These are phyloP conservation scores for Melampsora allii-populina DNA, from an alignment of 1,284 basidiomycete species.

Conservation along the genomic window DNA sequence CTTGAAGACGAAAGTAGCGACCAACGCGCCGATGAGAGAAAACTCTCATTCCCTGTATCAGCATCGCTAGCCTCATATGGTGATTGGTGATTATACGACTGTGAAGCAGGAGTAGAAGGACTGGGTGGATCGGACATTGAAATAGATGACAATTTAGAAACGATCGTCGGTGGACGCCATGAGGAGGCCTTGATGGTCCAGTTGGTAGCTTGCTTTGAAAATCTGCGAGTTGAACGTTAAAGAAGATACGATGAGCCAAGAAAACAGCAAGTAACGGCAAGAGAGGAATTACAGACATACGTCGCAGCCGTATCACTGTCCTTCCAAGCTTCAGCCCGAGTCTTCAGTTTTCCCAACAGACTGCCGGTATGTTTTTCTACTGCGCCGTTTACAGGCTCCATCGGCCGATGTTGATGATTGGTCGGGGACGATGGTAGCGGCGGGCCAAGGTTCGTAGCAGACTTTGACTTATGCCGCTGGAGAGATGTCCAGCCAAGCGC, in stretches of 20 bases:
- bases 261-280: not conserved
- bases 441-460: not conserved
- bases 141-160: not conserved
- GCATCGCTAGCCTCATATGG: not conserved
- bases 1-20: too few species aligned
- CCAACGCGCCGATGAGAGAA: too few species aligned
- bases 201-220: not conserved
- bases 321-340: conserved; percentile 4
- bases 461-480: not conserved
- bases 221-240: not conserved
- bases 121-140: not conserved
- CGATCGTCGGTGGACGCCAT: not conserved
- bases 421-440: not conserved
- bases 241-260: not conserved
- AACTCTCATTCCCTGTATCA: too few species aligned
- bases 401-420: not conserved
- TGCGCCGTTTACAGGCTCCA: too few species aligned
- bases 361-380: not conserved
- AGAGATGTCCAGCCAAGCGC: not conserved
- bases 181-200: not conserved
- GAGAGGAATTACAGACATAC: not conserved
- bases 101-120: not conserved
- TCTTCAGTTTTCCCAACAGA: not conserved
- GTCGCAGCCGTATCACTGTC: conserved; percentile 13
- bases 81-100: not conserved